Base-by-base conservation (phyloP, 139 green algal genomes). In the Coelastrella sp. region DNA sequence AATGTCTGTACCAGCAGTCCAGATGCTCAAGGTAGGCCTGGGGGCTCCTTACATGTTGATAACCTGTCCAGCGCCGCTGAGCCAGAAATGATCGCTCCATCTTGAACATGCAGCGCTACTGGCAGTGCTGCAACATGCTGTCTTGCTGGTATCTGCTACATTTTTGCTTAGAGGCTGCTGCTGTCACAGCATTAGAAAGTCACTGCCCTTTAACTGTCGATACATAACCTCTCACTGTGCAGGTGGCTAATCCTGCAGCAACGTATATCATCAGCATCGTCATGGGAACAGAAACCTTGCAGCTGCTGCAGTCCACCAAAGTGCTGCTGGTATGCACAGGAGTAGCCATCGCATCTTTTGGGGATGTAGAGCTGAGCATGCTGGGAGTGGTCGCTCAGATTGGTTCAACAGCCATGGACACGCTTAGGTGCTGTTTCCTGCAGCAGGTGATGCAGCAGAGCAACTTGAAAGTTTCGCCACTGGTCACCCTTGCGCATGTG, bases 311-410 rank as follows among this genome's bases (percentile, higher is more conserved):
- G 7, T 25, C 91, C 12, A 59, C 83, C 7, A 93, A 93, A 70
- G 90, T 95, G 87, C 10, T 91, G 9, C 22, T 93, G 15, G 93
- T 95, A 10, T 82, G 89, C 72, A 78, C 92, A 19, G 93, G 93
- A 22, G 89, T 95, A 7, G 68, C 82, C 12, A 92, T 95, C 25
- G 93, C 93, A 25, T 90, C 87, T 3, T 90, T 79, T n/a, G 93
- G 94, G 14, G 95, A 96, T 63, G 24, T 96, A 68, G 92, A 92
- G 70, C 94, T 96, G 56, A 90, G 91, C 61, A 14, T 90, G 7
- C 75, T 84, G 7, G 94, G 94, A 15, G 57, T 96, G 7, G n/a
- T 92, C 3, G 72, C 95, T 57, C 94, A 96, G 89, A 88, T 96
- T 14, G 79, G n/a, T 15, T 92, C 94, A 4, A 89, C 95, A 6